These are phyloP conservation scores for Solanum peruvianum DNA, from an alignment of 257 asterid genomes.

Conservation along the genomic window DNA sequence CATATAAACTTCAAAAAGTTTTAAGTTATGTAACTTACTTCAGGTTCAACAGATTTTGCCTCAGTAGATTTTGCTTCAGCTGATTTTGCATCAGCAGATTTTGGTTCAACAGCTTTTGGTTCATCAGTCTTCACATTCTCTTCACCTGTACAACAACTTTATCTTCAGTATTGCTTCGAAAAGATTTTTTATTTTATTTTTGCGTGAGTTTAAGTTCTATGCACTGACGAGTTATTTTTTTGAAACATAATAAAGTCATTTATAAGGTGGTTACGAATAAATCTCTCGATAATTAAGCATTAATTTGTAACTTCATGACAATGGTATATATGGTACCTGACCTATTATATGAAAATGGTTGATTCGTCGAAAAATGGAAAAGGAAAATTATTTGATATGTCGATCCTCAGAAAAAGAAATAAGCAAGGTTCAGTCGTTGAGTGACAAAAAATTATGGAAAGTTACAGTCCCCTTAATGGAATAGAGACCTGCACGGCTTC, in stretches of 20 bases:
- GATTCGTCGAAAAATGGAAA: neutral
- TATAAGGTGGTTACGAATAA: neutral
- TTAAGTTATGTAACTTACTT: conserved; percentile 19
- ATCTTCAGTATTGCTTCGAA: neutral
- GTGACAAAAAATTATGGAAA: neutral
- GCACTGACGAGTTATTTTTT: neutral
- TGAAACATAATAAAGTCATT: neutral
- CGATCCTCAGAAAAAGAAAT: neutral
- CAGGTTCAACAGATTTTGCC: conserved; percentile 30
- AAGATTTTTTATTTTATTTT: neutral
- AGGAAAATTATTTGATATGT: neutral
- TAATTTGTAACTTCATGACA: neutral
- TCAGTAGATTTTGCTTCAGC: conserved; percentile 8
- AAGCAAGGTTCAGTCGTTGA: neutral
- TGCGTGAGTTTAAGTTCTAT: neutral
- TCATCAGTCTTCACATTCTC: conserved; percentile 55
- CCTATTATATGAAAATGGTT: neutral
- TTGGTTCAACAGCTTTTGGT: conserved; percentile 14
- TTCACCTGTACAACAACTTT: conserved; percentile 36
- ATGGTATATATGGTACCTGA: neutral
- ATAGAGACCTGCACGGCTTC: neutral
- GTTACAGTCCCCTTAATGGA: neutral
- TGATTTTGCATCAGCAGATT: conserved; percentile 18
- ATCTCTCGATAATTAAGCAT: neutral
- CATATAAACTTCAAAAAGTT: neutral